These are phyloP conservation scores for Macrotyloma uniflorum DNA, from an alignment of 306 rosid genomes.

Conservation along the genomic window DNA sequence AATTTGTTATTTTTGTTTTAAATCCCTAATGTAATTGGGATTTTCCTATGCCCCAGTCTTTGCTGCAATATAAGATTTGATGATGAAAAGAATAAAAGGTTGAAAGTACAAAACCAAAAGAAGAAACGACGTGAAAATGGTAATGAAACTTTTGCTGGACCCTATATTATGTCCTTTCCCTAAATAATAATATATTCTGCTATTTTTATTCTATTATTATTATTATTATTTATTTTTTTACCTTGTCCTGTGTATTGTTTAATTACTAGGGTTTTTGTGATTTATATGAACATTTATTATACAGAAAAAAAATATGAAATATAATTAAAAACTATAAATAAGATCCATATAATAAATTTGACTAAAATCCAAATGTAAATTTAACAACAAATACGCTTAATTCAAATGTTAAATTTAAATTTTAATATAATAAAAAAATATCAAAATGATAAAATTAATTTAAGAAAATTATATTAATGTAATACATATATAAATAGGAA, in stretches of 20 bases:
- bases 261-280: background rate
- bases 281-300: background rate
- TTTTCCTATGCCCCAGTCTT: no score
- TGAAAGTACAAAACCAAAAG: background rate
- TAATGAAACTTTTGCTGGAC: background rate
- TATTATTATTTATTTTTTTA: background rate
- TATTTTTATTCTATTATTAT: background rate
- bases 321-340: background rate
- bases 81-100: background rate
- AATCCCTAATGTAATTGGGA: background rate
- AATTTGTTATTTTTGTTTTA: no score
- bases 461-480: background rate
- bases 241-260: no score
- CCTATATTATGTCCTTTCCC: background rate
- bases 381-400: background rate
- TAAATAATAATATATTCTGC: background rate
- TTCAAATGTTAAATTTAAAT: background rate
- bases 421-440: background rate
- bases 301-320: background rate
- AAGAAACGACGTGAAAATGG: background rate
- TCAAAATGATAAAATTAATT: background rate
- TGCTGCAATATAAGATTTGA: background rate
- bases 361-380: background rate
- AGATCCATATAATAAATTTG: background rate
- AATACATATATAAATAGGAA: background rate